Base-by-base conservation (phyloP, 352 stramenopile genomes). In the Aphanomyces cochlioides region DNA sequence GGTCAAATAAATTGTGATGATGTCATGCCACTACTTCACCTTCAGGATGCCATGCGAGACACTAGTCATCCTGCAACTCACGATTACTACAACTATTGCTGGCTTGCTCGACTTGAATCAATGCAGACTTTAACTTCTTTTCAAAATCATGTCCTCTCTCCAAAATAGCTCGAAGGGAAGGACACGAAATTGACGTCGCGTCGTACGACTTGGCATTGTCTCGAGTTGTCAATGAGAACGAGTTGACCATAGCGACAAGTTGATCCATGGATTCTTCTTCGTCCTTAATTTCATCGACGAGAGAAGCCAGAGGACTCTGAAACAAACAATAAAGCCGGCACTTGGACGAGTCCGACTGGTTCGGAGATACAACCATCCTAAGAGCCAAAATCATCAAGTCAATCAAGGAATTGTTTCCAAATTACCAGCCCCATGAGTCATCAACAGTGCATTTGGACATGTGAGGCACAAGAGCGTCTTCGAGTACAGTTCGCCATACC, bases 401-500 rank as follows among this genome's bases (percentile, higher is more conserved):
- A 15, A 10, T 50, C 13, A 50, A 21, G 13, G 12, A 13, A 37
- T 19, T 7, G 8, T 19, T 58, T 58, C 7, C 17, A 48, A 21
- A 48, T 5, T 10, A 19, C 57, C 57, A 66, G 40, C 57, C 57
- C 15, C 57, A 66, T 38, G 37, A 15, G 57, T 66, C 57, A 12
- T 66, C 57, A 12, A 66, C 57, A 7, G 28, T 17, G 15, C 57
- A 38, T 6, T 48, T 21, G 38, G 59, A 12, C 59, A 67, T 67
- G 37, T 69, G 61, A 5, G 61, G 61, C 45, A 59, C 34, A 12
- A 69, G 61, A 40, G 10, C 36, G 36, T 69, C 61, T 69, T 69
- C 61, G 5, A 69, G 17, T 6, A 69, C 40, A 15, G 61, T 38
- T 7, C 61, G 61, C 39, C 39, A 69, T 15, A 69, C 61, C 5